Percentiles rank a stretch among this genome's conserved stretches.
Evolutionary conservation across 768 basidiomycete genomes (phyloP).

Genomic region (Exsudoporus frostii): DNA sequence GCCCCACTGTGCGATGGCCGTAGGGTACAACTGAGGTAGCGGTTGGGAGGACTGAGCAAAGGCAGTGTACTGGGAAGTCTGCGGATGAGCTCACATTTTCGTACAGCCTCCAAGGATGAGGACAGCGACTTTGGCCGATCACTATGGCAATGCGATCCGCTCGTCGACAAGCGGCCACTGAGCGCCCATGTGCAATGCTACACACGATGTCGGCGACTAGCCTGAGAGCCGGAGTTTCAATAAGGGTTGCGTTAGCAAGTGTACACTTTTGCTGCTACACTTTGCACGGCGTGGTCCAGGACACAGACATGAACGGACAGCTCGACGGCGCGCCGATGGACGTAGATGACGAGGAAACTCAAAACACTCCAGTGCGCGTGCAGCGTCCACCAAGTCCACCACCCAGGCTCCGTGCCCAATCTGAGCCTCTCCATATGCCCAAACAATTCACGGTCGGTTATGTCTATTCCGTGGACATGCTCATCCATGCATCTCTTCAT

Average conservation of each 20-base stretch:
- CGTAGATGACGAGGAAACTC: constrained; percentile 22
- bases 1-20: neutral
- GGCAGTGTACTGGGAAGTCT: neutral
- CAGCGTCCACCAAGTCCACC: constrained; percentile 21
- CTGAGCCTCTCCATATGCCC: constrained; percentile 29
- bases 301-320: constrained; percentile 19
- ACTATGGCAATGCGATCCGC: constrained; percentile 9
- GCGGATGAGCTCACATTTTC: neutral
- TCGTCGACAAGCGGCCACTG: neutral
- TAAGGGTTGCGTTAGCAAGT: neutral
- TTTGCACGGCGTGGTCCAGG: neutral
- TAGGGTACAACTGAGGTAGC: neutral
- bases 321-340: constrained; percentile 25
- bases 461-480: constrained; percentile 86
- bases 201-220: neutral
- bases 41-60: neutral
- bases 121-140: neutral
- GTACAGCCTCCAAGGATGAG: neutral
- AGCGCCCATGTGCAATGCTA: constrained; percentile 1
- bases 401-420: constrained; percentile 24
- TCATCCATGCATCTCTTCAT: constrained; percentile 66
- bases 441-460: constrained; percentile 59
- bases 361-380: neutral
- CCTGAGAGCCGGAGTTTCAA: constrained; percentile 23
- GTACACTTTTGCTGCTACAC: constrained; percentile 2